Percentiles rank a stretch among this genome's conserved stretches.
Evolutionary conservation across 345 rosid genomes (phyloP).

Genomic region (Euphorbia tirucalli): DNA sequence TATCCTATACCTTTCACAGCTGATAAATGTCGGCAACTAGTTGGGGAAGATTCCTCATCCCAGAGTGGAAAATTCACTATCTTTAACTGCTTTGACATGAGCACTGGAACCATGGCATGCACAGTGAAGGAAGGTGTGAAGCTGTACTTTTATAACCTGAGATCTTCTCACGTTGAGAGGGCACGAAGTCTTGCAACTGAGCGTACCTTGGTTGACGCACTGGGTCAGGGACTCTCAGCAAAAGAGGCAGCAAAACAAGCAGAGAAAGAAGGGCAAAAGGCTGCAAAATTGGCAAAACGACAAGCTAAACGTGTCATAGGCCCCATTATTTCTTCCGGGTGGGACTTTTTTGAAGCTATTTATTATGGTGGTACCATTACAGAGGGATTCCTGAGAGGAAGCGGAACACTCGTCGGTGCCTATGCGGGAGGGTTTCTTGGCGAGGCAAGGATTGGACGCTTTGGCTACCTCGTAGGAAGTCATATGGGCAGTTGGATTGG

Average conservation of each 20-base stretch:
- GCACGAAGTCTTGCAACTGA: constrained; percentile 63
- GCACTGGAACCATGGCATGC: constrained; percentile 79
- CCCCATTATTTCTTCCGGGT: constrained; percentile 83
- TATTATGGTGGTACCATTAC: constrained; percentile 83
- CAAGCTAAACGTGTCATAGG: constrained; percentile 85
- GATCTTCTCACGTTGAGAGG: constrained; percentile 75
- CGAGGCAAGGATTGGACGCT: constrained; percentile 73
- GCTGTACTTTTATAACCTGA: constrained; percentile 77
- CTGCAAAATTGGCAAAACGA: constrained; percentile 68
- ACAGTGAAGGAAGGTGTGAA: constrained; percentile 84
- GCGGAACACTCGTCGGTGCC: constrained; percentile 89
- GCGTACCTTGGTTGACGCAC: constrained; percentile 57
- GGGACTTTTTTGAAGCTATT: constrained; percentile 96
- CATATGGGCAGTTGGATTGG: constrained; percentile 96
- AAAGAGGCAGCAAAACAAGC: constrained; percentile 71
- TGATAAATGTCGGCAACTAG: constrained; percentile 78
- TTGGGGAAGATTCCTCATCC: constrained; percentile 79
- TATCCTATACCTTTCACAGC: constrained; percentile 45
- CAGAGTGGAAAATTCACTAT: constrained; percentile 88
- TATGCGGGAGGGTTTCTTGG: constrained; percentile 73
- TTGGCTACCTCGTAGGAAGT: constrained; percentile 91
- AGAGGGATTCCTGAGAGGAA: constrained; percentile 84
- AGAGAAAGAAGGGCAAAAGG: constrained; percentile 74
- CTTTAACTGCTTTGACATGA: constrained; percentile 87
- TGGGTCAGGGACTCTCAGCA: constrained; percentile 58